phyloP scores from a whole-genome alignment of 768 basidiomycete species.

The Tubosaeta sp. region DNA sequence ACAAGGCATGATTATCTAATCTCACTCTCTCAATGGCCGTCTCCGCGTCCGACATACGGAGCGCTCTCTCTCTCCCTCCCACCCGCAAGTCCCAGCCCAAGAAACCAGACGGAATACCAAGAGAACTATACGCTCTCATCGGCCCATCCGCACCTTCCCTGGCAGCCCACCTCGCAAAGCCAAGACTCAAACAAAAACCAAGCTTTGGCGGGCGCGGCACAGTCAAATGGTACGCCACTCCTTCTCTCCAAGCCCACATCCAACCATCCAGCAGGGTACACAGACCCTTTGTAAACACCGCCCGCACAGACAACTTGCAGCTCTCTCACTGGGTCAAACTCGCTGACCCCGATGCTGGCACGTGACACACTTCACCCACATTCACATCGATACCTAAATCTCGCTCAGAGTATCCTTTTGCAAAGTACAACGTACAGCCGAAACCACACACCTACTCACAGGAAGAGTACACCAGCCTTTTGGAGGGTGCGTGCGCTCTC shows the following conservation, averaged over 20 bases:
- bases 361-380: slow-evolving; percentile 15
- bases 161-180: slow-evolving; percentile 73
- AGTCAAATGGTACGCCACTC: slow-evolving; percentile 61
- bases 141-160: slow-evolving; percentile 90
- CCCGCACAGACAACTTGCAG: slow-evolving; percentile 62
- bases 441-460: slow-evolving; percentile 69
- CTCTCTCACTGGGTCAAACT: slow-evolving; percentile 84
- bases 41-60: slow-evolving; percentile 79
- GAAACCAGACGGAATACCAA: slow-evolving; percentile 87
- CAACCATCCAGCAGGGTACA: slow-evolving; percentile 57
- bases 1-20: neutral
- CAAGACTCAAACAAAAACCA: slow-evolving; percentile 83
- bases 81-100: slow-evolving; percentile 44
- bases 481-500: slow-evolving; percentile 53
- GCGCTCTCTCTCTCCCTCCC: slow-evolving; percentile 62
- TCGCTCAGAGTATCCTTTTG: slow-evolving; percentile 68
- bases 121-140: slow-evolving; percentile 92
- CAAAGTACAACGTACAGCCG: slow-evolving; percentile 73
- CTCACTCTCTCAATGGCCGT: slow-evolving; percentile 45
- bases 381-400: neutral
- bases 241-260: neutral
- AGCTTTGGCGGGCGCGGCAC: slow-evolving; percentile 59
- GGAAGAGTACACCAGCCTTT: slow-evolving; percentile 80
- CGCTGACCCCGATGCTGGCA: slow-evolving; percentile 53
- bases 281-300: slow-evolving; percentile 67